A percentile compares a stretch with the other conserved stretches of the same genome.
These are phyloP conservation scores for Houttuynia cordata DNA, from an alignment of 164 flowering plant species.

Conservation along the genomic window DNA sequence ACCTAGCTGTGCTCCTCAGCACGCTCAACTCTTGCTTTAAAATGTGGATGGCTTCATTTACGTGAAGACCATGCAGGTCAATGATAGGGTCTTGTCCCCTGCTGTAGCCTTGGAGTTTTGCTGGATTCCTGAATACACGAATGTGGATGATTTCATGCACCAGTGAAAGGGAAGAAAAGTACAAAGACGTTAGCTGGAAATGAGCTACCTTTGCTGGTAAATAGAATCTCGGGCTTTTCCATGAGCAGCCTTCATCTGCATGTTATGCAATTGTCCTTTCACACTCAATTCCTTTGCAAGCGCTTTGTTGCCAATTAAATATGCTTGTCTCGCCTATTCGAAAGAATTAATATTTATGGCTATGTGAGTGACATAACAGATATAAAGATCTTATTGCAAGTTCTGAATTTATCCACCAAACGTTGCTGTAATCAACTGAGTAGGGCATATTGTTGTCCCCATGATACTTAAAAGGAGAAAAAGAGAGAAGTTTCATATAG, in stretches of 20 bases:
- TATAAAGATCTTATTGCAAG: background rate
- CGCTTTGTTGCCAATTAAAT: slow-evolving; percentile 78
- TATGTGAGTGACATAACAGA: background rate
- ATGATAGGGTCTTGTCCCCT: slow-evolving; percentile 79
- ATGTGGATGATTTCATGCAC: background rate
- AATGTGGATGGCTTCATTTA: slow-evolving; percentile 75
- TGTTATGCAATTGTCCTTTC: slow-evolving; percentile 80
- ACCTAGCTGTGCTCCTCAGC: slow-evolving; percentile 59
- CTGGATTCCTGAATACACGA: slow-evolving; percentile 42
- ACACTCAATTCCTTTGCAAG: slow-evolving; percentile 85
- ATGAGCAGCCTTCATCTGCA: slow-evolving; percentile 97
- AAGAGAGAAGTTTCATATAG: no score
- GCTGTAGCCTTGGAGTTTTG: slow-evolving; percentile 33
- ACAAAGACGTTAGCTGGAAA: background rate
- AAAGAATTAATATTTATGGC: background rate
- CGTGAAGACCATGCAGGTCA: slow-evolving; percentile 90
- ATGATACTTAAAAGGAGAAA: no score
- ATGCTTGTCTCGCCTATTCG: slow-evolving; percentile 84
- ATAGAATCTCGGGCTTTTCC: slow-evolving; percentile 91
- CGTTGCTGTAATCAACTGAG: no score
- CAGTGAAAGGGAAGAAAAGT: no score
- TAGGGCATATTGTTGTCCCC: no score
- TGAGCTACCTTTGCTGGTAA: slow-evolving; percentile 79
- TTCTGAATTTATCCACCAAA: background rate
- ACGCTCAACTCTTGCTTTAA: slow-evolving; percentile 66